Percentiles rank a stretch among this genome's conserved stretches.
phyloP scores from a whole-genome alignment of 1,139 yeast genomes.

The Pichia sp. region DNA sequence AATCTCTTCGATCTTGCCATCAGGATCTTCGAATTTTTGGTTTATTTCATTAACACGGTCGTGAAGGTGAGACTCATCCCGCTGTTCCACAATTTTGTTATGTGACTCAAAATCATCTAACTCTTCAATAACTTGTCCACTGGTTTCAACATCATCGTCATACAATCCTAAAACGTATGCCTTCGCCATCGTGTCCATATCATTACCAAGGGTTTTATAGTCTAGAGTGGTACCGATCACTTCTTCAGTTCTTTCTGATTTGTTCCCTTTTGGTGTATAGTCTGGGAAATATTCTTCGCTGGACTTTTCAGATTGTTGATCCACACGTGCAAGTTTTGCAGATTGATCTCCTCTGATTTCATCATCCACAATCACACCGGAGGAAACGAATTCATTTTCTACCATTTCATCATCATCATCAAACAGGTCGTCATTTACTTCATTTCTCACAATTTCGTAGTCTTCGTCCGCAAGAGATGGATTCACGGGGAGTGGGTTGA shows the following conservation, averaged over 20 bases:
- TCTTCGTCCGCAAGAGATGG: constrained; percentile 15
- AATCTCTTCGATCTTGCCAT: constrained; percentile 35
- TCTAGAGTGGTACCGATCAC: constrained; percentile 33
- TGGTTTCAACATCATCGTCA: constrained; percentile 51
- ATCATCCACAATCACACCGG: constrained; percentile 2
- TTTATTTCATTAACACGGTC: constrained; percentile 38
- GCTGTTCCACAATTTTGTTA: constrained; percentile 40
- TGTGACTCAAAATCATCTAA: constrained; percentile 49
- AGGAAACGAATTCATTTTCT: constrained; percentile 7
- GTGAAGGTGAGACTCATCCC: constrained; percentile 13
- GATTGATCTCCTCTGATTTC: constrained; percentile 8
- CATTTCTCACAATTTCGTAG: constrained; percentile 19
- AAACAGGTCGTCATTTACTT: constrained; percentile 14
- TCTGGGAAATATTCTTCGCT: constrained; percentile 10
- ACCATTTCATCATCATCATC: constrained; percentile 17
- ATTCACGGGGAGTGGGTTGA: constrained; percentile 15
- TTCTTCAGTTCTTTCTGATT: constrained; percentile 7
- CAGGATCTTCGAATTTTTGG: constrained; percentile 46
- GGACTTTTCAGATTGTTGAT: neutral
- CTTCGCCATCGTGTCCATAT: constrained; percentile 51
- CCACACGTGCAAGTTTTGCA: neutral
- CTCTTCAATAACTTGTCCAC: constrained; percentile 51
- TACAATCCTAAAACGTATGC: constrained; percentile 55
- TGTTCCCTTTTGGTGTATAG: constrained; percentile 1
- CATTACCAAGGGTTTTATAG: constrained; percentile 34